Percentiles rank a stretch among this genome's conserved stretches.
phyloP scores from a whole-genome alignment of 1,284 basidiomycete species.

The Leucoagaricus sp. region DNA sequence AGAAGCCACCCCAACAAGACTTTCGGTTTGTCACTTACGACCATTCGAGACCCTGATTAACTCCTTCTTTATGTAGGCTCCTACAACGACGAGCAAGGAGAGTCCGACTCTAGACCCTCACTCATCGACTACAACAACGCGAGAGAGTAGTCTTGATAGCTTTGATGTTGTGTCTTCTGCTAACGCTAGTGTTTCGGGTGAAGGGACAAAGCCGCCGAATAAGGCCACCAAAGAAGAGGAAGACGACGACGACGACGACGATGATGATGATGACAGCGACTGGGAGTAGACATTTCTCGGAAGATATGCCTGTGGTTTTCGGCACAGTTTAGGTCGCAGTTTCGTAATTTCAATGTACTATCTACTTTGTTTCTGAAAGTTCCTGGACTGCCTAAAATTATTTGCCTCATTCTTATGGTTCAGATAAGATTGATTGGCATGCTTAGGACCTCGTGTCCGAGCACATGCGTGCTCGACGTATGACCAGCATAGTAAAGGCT shows the following conservation, averaged over 20 bases:
- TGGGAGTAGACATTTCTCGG: slow-evolving; percentile 54
- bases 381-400: too few species aligned
- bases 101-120: slow-evolving; percentile 5
- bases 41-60: neutral
- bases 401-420: too few species aligned
- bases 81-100: slow-evolving; percentile 11
- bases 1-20: slow-evolving; percentile 26
- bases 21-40: neutral
- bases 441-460: too few species aligned
- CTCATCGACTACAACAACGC: slow-evolving; percentile 40
- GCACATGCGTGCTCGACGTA: too few species aligned
- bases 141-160: slow-evolving; percentile 69
- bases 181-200: slow-evolving; percentile 39
- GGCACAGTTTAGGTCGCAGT: too few species aligned
- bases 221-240: slow-evolving; percentile 14
- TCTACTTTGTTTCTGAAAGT: too few species aligned
- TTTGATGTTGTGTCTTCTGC: slow-evolving; percentile 71
- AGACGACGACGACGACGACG: slow-evolving; percentile 14
- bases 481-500: too few species aligned
- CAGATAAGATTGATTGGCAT: too few species aligned
- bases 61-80: neutral
- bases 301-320: neutral
- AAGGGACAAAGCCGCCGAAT: slow-evolving; percentile 19
- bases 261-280: slow-evolving; percentile 55
- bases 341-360: too few species aligned